Evolutionary conservation across 768 basidiomycete species (phyloP).

Genomic region (Termitomyces sp.): DNA sequence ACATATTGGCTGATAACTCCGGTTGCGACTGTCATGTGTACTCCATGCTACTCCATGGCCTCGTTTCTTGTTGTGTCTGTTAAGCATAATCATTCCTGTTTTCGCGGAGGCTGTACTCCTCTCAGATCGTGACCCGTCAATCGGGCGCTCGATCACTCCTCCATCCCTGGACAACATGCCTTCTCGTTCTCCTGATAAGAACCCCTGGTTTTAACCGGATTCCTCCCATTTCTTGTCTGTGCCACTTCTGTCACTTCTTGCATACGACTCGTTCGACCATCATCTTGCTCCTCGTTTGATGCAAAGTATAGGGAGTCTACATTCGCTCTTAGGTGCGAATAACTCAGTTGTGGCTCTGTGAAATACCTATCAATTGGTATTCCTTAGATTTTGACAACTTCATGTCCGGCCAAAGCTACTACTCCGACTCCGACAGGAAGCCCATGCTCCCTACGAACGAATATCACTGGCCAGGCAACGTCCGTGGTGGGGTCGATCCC

Average conservation of each 20-base stretch:
- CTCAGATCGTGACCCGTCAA: constrained; percentile 17
- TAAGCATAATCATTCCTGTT: constrained; percentile 21
- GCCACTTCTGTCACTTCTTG: neutral
- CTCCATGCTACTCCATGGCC: constrained; percentile 28
- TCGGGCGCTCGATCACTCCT: constrained; percentile 32
- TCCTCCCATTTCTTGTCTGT: constrained; percentile 8
- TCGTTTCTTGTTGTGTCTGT: constrained; percentile 23
- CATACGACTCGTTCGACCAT: neutral
- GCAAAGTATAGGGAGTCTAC: constrained; percentile 10
- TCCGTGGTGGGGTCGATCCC: neutral
- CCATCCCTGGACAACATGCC: constrained; percentile 28
- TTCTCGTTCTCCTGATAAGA: constrained; percentile 31
- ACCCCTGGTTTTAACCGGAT: constrained; percentile 16
- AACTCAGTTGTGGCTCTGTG: neutral
- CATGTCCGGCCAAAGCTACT: constrained; percentile 14
- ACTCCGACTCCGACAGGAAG: constrained; percentile 9
- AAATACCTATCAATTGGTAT: neutral
- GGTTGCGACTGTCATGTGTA: constrained; percentile 21
- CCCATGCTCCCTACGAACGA: constrained; percentile 6
- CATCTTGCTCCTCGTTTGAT: constrained; percentile 8
- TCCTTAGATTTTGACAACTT: constrained; percentile 12
- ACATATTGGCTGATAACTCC: constrained; percentile 16
- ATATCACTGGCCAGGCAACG: neutral
- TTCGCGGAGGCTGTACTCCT: constrained; percentile 37
- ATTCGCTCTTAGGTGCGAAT: constrained; percentile 10